phyloP scores from a whole-genome alignment of 371 early-diverging fungal genomes.

The Syncephalastrum monosporum region DNA sequence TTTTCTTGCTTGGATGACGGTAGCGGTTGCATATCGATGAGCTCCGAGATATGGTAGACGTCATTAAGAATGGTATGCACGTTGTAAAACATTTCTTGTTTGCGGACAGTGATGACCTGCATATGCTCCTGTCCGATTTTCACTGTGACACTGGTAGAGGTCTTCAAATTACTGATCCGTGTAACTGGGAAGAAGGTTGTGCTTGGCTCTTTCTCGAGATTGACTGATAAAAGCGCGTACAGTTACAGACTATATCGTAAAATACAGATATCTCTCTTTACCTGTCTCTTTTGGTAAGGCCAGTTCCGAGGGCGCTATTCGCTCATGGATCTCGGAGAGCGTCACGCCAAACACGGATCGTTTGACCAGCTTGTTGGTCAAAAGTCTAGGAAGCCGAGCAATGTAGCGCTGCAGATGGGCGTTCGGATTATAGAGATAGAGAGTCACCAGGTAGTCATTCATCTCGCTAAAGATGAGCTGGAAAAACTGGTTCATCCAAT shows the following conservation, averaged over 20 bases:
- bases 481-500: conserved; percentile 74
- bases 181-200: conserved; percentile 63
- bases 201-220: conserved; percentile 66
- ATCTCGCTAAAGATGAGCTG: conserved; percentile 70
- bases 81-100: conserved; percentile 71
- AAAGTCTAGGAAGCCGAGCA: conserved; percentile 51
- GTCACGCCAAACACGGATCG: conserved; percentile 61
- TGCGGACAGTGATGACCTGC: conserved; percentile 69
- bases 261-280: too few relatives aligned
- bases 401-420: conserved; percentile 66
- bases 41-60: conserved; percentile 82
- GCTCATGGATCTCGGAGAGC: conserved; percentile 67
- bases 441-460: conserved; percentile 47
- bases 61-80: conserved; percentile 76
- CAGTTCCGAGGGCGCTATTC: conserved; percentile 65
- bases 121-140: conserved; percentile 82
- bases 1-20: conserved; percentile 56
- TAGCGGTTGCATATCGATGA: conserved; percentile 68
- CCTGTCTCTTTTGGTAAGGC: conserved; percentile 73
- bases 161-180: conserved; percentile 33
- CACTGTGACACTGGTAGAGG: conserved; percentile 69
- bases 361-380: conserved; percentile 62
- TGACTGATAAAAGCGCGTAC: conserved; percentile 33
- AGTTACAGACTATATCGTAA: not conserved
- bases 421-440: conserved; percentile 80